phyloP scores from a whole-genome alignment of 179 eudicot species.

The Amaranthus tricolor region DNA sequence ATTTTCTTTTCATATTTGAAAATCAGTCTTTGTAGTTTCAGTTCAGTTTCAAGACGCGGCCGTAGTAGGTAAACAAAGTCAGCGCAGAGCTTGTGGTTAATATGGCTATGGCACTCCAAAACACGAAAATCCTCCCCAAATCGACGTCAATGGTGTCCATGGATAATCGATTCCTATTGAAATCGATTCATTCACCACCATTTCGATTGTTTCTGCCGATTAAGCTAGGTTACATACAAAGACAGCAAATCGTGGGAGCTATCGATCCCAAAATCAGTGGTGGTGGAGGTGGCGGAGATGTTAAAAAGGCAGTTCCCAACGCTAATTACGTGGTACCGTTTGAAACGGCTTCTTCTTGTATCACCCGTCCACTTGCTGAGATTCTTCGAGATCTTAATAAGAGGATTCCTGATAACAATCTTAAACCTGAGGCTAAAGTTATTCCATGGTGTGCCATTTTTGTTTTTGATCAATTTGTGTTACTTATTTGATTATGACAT shows the following conservation, averaged over 20 bases:
- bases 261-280: conserved; percentile 32
- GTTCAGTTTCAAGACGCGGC: no score
- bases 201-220: neutral
- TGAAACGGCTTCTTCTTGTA: conserved; percentile 60
- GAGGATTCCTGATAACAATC: conserved; percentile 75
- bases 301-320: conserved; percentile 46
- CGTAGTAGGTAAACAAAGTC: conserved; percentile 27
- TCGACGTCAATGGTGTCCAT: conserved; percentile 10
- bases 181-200: conserved; percentile 4
- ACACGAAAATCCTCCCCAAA: conserved; percentile 17
- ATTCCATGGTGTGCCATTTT: conserved; percentile 57
- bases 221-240: neutral
- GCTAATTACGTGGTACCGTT: conserved; percentile 87
- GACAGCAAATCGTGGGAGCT: conserved; percentile 27
- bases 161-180: conserved; percentile 3
- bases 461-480: neutral
- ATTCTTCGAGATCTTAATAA: conserved; percentile 88
- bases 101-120: conserved; percentile 31
- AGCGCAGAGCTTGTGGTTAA: neutral
- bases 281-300: conserved; percentile 16
- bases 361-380: conserved; percentile 86
- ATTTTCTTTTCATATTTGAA: no score
- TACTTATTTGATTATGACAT: neutral
- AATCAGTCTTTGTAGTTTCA: no score
- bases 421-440: conserved; percentile 42